These are phyloP conservation scores for Fusarium sp. DNA, from an alignment of 2,329 filamentous ascomycete species.

Conservation along the genomic window DNA sequence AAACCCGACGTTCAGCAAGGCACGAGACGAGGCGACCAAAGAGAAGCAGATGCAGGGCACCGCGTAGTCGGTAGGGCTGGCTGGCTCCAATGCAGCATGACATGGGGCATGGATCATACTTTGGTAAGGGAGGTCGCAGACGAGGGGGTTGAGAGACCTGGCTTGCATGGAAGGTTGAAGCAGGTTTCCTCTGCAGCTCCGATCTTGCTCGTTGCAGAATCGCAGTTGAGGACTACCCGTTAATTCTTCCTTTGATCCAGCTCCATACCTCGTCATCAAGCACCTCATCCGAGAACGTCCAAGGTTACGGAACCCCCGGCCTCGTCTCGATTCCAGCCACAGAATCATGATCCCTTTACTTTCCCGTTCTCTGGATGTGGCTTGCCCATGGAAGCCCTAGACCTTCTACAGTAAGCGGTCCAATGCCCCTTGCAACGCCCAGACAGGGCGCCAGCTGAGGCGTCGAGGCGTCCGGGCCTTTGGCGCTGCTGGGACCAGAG, in stretches of 20 bases:
- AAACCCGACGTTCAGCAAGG: conserved; percentile 15
- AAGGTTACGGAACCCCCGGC: conserved; percentile 24
- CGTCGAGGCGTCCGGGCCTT: conserved; percentile 4
- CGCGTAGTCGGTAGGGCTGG: not conserved
- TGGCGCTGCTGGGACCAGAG: conserved; percentile 13
- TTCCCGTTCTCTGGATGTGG: conserved; percentile 21
- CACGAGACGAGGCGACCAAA: conserved; percentile 1
- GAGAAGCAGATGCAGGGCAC: not conserved
- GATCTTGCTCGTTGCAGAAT: not conserved
- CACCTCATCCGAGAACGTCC: not conserved
- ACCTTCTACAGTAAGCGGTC: not conserved
- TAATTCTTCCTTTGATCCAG: conserved; percentile 11
- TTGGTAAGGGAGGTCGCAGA: conserved; percentile 13
- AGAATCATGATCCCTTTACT: conserved; percentile 23
- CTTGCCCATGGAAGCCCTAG: conserved; percentile 28
- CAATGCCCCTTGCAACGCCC: conserved; percentile 34
- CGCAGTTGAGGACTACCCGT: not conserved
- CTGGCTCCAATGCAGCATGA: conserved; percentile 11
- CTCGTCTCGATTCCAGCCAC: conserved; percentile 23
- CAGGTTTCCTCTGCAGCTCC: not conserved
- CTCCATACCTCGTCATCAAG: conserved; percentile 1
- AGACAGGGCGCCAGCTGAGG: not conserved
- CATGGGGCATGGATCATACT: conserved; percentile 11
- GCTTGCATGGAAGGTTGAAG: conserved; percentile 27
- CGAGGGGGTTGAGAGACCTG: conserved; percentile 11